phyloP scores from a whole-genome alignment of 1,284 basidiomycete species.

The Irpex rosettiformis region DNA sequence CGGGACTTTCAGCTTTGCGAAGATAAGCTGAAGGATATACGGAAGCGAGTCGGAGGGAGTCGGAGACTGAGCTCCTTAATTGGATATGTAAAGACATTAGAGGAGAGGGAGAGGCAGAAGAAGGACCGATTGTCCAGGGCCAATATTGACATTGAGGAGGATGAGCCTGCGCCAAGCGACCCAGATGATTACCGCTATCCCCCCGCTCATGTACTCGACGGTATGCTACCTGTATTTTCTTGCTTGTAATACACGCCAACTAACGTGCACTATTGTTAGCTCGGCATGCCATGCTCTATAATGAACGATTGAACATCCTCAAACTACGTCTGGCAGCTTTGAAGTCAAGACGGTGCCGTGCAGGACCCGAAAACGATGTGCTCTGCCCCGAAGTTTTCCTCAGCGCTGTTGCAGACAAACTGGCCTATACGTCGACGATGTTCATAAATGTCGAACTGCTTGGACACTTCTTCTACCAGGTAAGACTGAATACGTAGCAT shows the following conservation, averaged over 20 bases:
- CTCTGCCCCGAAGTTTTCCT: constrained; percentile 98
- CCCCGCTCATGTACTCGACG: constrained; percentile 86
- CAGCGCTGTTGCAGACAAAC: constrained; percentile 94
- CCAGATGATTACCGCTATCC: constrained; percentile 73
- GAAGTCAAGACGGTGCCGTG: constrained; percentile 84
- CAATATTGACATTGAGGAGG: constrained; percentile 42
- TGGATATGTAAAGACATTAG: constrained; percentile 78
- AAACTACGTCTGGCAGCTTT: constrained; percentile 83
- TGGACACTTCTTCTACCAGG: constrained; percentile 98
- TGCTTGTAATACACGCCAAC: constrained; percentile 7
- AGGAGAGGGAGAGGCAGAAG: constrained; percentile 78
- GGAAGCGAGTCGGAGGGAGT: constrained; percentile 82
- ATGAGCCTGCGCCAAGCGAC: constrained; percentile 43
- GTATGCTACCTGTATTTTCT: constrained; percentile 42
- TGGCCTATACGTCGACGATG: constrained; percentile 95
- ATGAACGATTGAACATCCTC: constrained; percentile 78
- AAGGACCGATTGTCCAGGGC: constrained; percentile 43
- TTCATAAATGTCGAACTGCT: constrained; percentile 98
- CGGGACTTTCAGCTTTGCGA: constrained; percentile 86
- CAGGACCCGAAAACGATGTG: constrained; percentile 81
- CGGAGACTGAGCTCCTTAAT: constrained; percentile 78
- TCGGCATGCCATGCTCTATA: constrained; percentile 87
- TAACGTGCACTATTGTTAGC: constrained; percentile 45
- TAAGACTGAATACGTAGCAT: constrained; percentile 24
- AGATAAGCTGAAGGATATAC: constrained; percentile 81